Conservation (phyloP, 2,329 filamentous ascomycete species). For the Verticillium tricorpus region DNA sequence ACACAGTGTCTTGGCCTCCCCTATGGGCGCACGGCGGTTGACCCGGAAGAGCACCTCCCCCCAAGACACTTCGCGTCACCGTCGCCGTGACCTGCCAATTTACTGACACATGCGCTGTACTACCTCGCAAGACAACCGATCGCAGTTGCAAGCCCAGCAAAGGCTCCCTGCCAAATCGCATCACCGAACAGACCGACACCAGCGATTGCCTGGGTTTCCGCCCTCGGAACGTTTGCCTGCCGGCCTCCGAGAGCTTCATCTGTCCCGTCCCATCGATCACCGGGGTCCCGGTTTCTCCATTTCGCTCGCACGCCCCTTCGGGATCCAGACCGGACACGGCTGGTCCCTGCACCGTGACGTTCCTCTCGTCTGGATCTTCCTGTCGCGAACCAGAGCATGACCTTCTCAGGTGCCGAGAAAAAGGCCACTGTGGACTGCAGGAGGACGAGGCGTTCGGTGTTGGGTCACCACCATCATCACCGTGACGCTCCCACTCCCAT, state of each 20-base stretch:
- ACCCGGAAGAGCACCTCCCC: background rate
- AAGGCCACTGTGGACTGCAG: background rate
- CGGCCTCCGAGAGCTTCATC: background rate
- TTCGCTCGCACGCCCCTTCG: background rate
- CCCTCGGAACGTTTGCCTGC: background rate
- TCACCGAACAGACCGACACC: too few species aligned
- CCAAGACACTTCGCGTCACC: background rate
- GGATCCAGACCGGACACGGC: background rate
- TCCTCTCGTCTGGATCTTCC: background rate
- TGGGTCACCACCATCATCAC: too few species aligned
- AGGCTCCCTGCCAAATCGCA: background rate
- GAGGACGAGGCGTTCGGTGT: too few species aligned
- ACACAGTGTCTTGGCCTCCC: background rate
- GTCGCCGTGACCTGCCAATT: background rate
- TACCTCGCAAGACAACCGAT: background rate
- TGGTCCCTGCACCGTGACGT: background rate
- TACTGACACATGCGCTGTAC: background rate
- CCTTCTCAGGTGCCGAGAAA: background rate
- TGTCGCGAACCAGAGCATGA: background rate
- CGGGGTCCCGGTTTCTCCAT: background rate
- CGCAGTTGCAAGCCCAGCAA: background rate
- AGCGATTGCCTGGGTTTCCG: background rate
- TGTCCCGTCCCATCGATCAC: background rate
- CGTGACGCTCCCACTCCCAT: too few species aligned
- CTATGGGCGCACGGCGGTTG: background rate